phyloP scores from a whole-genome alignment of 2,329 filamentous ascomycete genomes.

The Sclerotinia minor region DNA sequence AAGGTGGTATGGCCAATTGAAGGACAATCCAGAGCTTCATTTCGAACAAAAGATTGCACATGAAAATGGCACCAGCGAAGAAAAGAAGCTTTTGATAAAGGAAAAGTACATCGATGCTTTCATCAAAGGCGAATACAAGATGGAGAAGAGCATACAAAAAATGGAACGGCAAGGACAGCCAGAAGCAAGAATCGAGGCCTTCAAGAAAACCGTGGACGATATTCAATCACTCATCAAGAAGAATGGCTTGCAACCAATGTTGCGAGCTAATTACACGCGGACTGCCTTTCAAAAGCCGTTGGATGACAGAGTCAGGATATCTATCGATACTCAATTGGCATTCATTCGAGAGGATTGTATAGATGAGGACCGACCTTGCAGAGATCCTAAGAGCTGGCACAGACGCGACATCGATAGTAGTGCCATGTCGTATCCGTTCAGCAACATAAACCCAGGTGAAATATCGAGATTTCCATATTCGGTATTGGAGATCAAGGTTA shows the following conservation, averaged over 20 bases:
- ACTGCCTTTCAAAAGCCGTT: constrained; percentile 96
- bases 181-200: constrained; percentile 63
- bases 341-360: constrained; percentile 80
- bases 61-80: constrained; percentile 73
- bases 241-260: constrained; percentile 75
- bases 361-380: constrained; percentile 80
- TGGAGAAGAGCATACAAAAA: constrained; percentile 88
- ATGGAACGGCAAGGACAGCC: constrained; percentile 75
- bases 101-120: constrained; percentile 91
- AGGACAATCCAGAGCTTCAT: constrained; percentile 73
- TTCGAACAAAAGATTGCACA: constrained; percentile 88
- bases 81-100: constrained; percentile 82
- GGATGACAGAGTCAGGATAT: constrained; percentile 86
- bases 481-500: constrained; percentile 88
- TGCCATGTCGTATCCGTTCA: constrained; percentile 84
- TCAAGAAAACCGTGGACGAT: constrained; percentile 70
- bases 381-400: constrained; percentile 88
- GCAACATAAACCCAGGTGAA: constrained; percentile 83
- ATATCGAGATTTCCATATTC: constrained; percentile 89
- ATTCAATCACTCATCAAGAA: constrained; percentile 80
- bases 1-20: constrained; percentile 87
- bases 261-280: constrained; percentile 90
- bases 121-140: constrained; percentile 81
- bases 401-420: constrained; percentile 82
- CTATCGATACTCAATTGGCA: constrained; percentile 87